Percentiles rank a stretch among this genome's conserved stretches.
Conservation (phyloP, 352 stramenopile species). For the Pythium sp. region DNA sequence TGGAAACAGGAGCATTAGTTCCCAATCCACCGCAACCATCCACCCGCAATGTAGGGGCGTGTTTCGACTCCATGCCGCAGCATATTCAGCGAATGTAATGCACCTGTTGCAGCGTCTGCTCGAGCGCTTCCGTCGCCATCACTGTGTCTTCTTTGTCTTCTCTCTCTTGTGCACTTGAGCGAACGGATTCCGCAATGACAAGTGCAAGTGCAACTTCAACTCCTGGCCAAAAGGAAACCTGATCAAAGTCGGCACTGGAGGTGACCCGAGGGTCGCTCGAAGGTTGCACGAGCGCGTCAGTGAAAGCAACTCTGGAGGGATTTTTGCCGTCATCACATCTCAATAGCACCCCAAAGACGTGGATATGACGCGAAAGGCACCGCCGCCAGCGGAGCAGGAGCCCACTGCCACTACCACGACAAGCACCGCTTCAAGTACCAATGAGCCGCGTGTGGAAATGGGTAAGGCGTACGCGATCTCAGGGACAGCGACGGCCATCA, state of each 20-base stretch:
- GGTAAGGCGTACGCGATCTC: slow-evolving; percentile 15
- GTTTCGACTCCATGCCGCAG: background rate
- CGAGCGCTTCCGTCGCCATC: slow-evolving; percentile 22
- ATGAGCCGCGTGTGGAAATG: background rate
- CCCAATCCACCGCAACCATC: background rate
- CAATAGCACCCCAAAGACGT: background rate
- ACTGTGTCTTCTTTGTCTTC: slow-evolving; percentile 10
- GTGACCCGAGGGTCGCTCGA: slow-evolving; percentile 43
- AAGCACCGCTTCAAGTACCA: background rate
- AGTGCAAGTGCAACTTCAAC: slow-evolving; percentile 20
- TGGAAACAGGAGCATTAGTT: background rate
- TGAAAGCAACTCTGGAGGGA: background rate
- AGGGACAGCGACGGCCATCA: slow-evolving; percentile 27
- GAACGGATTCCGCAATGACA: slow-evolving; percentile 23
- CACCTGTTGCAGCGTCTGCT: slow-evolving; percentile 28
- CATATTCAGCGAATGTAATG: background rate
- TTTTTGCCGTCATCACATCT: background rate
- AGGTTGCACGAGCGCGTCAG: slow-evolving; percentile 11
- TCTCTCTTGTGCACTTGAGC: slow-evolving; percentile 20
- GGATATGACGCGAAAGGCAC: background rate
- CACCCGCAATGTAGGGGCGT: no score
- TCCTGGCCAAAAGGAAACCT: background rate
- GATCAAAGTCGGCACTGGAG: slow-evolving; percentile 10
- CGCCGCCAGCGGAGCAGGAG: background rate
- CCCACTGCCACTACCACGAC: background rate